Evolutionary conservation across 208 protist genomes (phyloP).

Genomic region (Leishmania amazonensis): DNA sequence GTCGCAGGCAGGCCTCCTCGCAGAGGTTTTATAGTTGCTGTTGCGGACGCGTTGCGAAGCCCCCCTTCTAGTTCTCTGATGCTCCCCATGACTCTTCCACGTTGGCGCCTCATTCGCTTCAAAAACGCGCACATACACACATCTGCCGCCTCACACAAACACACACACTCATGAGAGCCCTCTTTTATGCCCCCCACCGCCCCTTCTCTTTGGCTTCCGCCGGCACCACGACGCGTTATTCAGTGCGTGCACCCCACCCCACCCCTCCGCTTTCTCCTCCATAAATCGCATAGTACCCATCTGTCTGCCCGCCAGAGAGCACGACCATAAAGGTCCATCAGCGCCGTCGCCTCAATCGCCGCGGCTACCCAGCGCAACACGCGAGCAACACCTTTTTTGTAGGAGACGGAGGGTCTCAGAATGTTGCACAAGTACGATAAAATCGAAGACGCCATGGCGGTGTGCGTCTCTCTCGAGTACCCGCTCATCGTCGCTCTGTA

Average conservation of each 20-base stretch:
- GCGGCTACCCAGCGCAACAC: neutral
- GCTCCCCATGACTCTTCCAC: neutral
- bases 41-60: neutral
- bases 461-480: constrained; percentile 29
- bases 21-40: neutral
- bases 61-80: neutral
- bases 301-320: neutral
- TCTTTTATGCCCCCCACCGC: neutral
- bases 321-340: neutral
- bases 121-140: neutral
- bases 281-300: neutral
- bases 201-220: neutral
- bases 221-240: neutral
- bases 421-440: constrained; percentile 46
- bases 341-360: neutral
- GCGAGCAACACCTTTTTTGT: neutral
- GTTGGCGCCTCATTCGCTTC: neutral
- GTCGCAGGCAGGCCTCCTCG: neutral
- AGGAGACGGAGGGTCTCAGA: neutral
- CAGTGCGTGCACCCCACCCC: neutral
- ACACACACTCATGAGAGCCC: neutral
- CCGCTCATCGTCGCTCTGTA: constrained; percentile 43
- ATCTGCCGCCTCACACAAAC: neutral
- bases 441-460: constrained; percentile 51
- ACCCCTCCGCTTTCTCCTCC: neutral